A percentile compares a stretch with the other conserved stretches of the same genome.
Conservation (phyloP, 306 rosid genomes). For the Sphenostylis stenocarpa region DNA sequence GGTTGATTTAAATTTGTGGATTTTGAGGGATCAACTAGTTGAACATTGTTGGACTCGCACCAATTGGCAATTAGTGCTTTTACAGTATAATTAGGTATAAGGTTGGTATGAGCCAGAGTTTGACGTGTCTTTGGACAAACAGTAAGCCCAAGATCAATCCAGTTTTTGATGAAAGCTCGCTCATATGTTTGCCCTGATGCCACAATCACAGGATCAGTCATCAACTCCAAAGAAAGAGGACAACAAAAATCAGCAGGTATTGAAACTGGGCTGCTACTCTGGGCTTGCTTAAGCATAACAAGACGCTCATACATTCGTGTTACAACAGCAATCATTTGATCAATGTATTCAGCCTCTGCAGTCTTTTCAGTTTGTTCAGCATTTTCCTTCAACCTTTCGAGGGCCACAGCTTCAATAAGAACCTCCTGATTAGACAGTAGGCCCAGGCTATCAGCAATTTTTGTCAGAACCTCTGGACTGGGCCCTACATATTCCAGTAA, state of each 20-base stretch:
- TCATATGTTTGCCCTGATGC: constrained; percentile 99
- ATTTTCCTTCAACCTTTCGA: constrained; percentile 81
- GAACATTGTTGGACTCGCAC: constrained; percentile 90
- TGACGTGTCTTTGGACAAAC: constrained; percentile 99
- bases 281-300: constrained; percentile 61
- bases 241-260: constrained; percentile 95
- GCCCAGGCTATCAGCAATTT: constrained; percentile 67
- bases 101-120: constrained; percentile 72
- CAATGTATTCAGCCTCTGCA: constrained; percentile 77
- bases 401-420: constrained; percentile 91
- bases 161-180: constrained; percentile 79
- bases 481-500: constrained; percentile 64
- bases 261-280: constrained; percentile 68
- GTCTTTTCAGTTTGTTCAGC: constrained; percentile 75
- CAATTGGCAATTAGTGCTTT: constrained; percentile 89
- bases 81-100: constrained; percentile 81
- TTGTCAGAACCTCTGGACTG: constrained; percentile 60
- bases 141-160: constrained; percentile 90
- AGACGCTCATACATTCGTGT: constrained; percentile 68
- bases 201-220: constrained; percentile 99
- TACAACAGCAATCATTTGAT: constrained; percentile 63
- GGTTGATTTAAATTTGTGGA: constrained; percentile 53
- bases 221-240: constrained; percentile 95
- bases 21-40: constrained; percentile 63
- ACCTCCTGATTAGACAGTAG: constrained; percentile 72